These are phyloP conservation scores for Petrea volubilis DNA, from an alignment of 257 asterid species.

Conservation along the genomic window DNA sequence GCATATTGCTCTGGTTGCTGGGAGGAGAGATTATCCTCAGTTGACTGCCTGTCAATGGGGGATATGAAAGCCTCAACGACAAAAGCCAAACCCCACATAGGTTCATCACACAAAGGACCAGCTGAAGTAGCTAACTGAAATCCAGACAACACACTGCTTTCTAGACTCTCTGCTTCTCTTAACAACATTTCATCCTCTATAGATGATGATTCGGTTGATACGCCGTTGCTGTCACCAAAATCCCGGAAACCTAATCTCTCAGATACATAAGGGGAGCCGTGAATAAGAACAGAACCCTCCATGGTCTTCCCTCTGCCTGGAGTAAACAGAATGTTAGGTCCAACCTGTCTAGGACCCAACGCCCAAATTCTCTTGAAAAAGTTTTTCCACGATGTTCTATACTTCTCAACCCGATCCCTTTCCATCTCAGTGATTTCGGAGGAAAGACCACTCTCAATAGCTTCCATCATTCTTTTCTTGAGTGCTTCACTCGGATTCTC, in stretches of 20 bases:
- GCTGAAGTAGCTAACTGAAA: slow-evolving; percentile 90
- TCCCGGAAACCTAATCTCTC: slow-evolving; percentile 61
- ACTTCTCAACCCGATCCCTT: slow-evolving; percentile 60
- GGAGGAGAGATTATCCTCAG: slow-evolving; percentile 35
- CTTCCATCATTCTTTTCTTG: slow-evolving; percentile 68
- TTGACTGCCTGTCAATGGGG: slow-evolving; percentile 41
- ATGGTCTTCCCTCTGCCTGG: slow-evolving; percentile 47
- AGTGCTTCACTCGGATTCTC: slow-evolving; percentile 73
- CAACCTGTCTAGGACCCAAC: slow-evolving; percentile 85
- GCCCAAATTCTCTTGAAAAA: slow-evolving; percentile 86
- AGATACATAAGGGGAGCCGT: slow-evolving; percentile 72
- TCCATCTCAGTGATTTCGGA: slow-evolving; percentile 46
- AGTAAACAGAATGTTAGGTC: slow-evolving; percentile 81
- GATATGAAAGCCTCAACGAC: slow-evolving; percentile 57
- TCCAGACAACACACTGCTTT: slow-evolving; percentile 84
- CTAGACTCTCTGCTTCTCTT: slow-evolving; percentile 73
- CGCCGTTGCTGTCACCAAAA: slow-evolving; percentile 21
- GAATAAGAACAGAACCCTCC: slow-evolving; percentile 58
- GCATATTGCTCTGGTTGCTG: slow-evolving; percentile 75
- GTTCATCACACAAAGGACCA: slow-evolving; percentile 96
- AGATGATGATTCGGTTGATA: slow-evolving; percentile 37
- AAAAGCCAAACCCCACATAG: slow-evolving; percentile 94
- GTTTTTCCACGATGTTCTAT: slow-evolving; percentile 51
- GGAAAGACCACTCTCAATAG: slow-evolving; percentile 59
- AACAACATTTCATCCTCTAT: slow-evolving; percentile 36